Percentiles rank a stretch among this genome's conserved stretches.
Conservation (phyloP, 2,329 filamentous ascomycete species). For the Microascus cirrosus region DNA sequence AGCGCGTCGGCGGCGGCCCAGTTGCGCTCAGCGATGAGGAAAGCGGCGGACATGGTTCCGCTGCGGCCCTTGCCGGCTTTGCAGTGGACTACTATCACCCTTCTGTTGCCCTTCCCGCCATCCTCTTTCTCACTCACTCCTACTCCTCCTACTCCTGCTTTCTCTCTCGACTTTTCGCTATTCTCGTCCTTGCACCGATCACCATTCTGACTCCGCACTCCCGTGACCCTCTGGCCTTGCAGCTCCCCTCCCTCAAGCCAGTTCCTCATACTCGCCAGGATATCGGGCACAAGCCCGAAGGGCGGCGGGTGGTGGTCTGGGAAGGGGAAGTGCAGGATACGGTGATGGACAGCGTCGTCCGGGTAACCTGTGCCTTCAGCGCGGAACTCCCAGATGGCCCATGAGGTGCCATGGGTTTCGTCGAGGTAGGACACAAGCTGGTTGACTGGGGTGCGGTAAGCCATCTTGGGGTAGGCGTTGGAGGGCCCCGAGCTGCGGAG, state of each 20-base stretch:
- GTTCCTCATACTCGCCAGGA: slow-evolving; percentile 85
- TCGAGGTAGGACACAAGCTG: slow-evolving; percentile 82
- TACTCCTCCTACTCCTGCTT: slow-evolving; percentile 15
- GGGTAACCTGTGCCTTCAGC: slow-evolving; percentile 95
- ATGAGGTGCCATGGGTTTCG: slow-evolving; percentile 67
- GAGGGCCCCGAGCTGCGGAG: slow-evolving; percentile 70
- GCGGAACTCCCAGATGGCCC: slow-evolving; percentile 97
- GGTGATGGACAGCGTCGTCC: slow-evolving; percentile 74
- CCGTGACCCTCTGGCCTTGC: slow-evolving; percentile 13
- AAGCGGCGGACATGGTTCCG: slow-evolving; percentile 78
- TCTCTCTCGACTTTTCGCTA: slow-evolving; percentile 6
- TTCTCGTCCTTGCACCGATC: slow-evolving; percentile 10
- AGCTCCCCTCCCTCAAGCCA: slow-evolving; percentile 54
- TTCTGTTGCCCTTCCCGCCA: slow-evolving; percentile 19
- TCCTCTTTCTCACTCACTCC: slow-evolving; percentile 10
- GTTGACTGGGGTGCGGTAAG: slow-evolving; percentile 88
- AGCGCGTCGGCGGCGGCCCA: slow-evolving; percentile 44
- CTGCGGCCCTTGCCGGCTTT: slow-evolving; percentile 94
- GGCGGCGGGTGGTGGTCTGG: slow-evolving; percentile 96
- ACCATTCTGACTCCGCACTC: background rate
- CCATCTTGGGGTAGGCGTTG: slow-evolving; percentile 78
- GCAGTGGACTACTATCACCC: slow-evolving; percentile 88
- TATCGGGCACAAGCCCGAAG: slow-evolving; percentile 76
- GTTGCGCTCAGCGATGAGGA: slow-evolving; percentile 76
- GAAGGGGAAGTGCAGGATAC: slow-evolving; percentile 88